Evolutionary conservation across 768 basidiomycete genomes (phyloP).

Genomic region (Suillus spraguei): DNA sequence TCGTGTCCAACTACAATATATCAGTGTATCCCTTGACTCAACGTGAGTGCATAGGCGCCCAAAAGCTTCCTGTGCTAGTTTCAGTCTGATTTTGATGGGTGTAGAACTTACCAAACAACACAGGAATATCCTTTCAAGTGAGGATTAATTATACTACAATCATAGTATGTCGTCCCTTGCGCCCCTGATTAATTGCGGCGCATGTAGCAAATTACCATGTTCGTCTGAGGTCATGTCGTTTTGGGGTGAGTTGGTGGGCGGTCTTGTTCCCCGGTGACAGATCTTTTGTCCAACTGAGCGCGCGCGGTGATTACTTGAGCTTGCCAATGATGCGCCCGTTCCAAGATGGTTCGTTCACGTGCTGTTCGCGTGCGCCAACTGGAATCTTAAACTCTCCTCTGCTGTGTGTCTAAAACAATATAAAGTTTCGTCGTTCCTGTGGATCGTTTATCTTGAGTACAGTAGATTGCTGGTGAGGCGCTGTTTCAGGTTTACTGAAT

Average conservation of each 20-base stretch:
- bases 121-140: background rate
- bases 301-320: background rate
- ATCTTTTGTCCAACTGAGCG: background rate
- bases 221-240: background rate
- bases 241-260: background rate
- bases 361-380: background rate
- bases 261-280: background rate
- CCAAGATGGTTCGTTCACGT: background rate
- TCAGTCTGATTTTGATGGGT: background rate
- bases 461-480: too few relatives aligned
- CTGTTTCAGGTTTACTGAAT: background rate
- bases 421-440: background rate
- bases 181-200: background rate
- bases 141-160: background rate
- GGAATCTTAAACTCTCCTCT: too few relatives aligned
- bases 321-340: background rate
- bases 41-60: background rate
- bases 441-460: background rate
- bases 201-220: background rate
- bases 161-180: background rate
- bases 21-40: background rate
- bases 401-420: background rate
- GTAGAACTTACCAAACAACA: background rate
- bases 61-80: background rate
- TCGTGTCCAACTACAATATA: background rate